Evolutionary conservation across 371 early-diverging fungal genomes (phyloP), one percentile per base, ranked within the genome.

Genomic region (Zychaea mexicana): DNA sequence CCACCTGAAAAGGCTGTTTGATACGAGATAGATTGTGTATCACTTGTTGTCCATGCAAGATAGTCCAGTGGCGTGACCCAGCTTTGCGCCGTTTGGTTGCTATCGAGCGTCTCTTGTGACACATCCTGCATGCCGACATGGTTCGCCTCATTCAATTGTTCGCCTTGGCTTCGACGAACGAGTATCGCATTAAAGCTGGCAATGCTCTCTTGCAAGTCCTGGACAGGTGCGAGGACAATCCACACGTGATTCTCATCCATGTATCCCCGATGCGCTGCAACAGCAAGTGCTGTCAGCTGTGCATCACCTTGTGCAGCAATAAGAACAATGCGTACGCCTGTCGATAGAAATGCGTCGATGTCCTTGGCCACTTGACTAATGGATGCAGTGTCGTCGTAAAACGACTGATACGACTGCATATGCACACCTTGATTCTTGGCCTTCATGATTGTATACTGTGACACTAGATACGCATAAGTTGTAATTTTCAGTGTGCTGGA

Each of bases 281-380:
- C 54, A 3, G 72, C 71, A 12, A 81, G 42, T 0, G 69, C 73
- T 0, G 81, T 63, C 0, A 76, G 31, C 28, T 76, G 82, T 2
- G 83, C 79, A 4, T 66, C 54, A 12, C 70, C 74, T n/a, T 79
- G 74, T 0, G 86, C 83, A 2, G 84, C 86, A 15, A 86, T 61
- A 22, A 83, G 55, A 12, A 84, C 67, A 27, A 86, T 69, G 36
- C 78, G 76, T 13, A 70, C 74, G 5, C 84, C 85, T 15, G 79
- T 70, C 0, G 61, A 63, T n/a, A 70, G 56, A 10, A 86, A 64
- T 0, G 61, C 55, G 28, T 82, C 71, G 1, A 86, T 45, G 0
- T 61, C 61, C 21, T 61, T 26, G 17, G n/a, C 2, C 5, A 52
- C 36, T 36, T 61, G 49, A 24, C 45, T 38, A 2, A 52, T n/a